Percentiles rank a stretch among this genome's conserved stretches.
These are phyloP conservation scores for Harringtonia lauricola DNA, from an alignment of 2,329 filamentous ascomycete species.

Conservation along the genomic window DNA sequence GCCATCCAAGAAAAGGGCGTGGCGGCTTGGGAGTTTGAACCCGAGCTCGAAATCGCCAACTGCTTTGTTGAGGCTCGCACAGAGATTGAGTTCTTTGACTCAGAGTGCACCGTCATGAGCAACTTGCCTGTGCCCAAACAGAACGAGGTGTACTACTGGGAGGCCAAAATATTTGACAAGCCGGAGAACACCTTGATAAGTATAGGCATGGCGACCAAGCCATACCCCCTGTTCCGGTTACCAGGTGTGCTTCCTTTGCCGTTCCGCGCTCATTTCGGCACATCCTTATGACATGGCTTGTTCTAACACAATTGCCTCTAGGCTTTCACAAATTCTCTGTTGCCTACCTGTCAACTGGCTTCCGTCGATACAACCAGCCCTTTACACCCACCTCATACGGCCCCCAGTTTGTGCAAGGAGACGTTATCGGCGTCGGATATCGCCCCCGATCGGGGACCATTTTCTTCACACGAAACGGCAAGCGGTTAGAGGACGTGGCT, in stretches of 20 bases:
- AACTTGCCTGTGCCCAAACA: slow-evolving; percentile 96
- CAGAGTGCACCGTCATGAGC: slow-evolving; percentile 92
- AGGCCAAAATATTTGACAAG: slow-evolving; percentile 97
- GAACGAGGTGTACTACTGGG: slow-evolving; percentile 99
- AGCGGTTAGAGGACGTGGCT: slow-evolving; percentile 87
- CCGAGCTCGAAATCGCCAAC: slow-evolving; percentile 96
- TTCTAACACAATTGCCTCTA: slow-evolving; percentile 22
- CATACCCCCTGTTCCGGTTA: slow-evolving; percentile 87
- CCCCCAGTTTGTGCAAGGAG: slow-evolving; percentile 78
- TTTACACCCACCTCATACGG: slow-evolving; percentile 74
- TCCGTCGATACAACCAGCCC: slow-evolving; percentile 84
- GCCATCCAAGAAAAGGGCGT: slow-evolving; percentile 99
- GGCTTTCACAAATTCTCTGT: slow-evolving; percentile 89
- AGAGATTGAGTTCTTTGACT: slow-evolving; percentile 98
- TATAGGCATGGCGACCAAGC: slow-evolving; percentile 93
- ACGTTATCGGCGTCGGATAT: slow-evolving; percentile 93
- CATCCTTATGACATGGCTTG: no score
- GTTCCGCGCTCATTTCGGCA: no score
- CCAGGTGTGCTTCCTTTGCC: slow-evolving; percentile 53
- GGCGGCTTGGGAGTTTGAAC: slow-evolving; percentile 99
- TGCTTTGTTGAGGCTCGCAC: slow-evolving; percentile 95
- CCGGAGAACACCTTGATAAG: slow-evolving; percentile 78
- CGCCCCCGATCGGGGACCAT: slow-evolving; percentile 86
- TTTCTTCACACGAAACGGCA: slow-evolving; percentile 97
- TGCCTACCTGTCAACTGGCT: slow-evolving; percentile 80